Conservation (phyloP, 2,329 filamentous ascomycete species). For the Penicillium olsonii region DNA sequence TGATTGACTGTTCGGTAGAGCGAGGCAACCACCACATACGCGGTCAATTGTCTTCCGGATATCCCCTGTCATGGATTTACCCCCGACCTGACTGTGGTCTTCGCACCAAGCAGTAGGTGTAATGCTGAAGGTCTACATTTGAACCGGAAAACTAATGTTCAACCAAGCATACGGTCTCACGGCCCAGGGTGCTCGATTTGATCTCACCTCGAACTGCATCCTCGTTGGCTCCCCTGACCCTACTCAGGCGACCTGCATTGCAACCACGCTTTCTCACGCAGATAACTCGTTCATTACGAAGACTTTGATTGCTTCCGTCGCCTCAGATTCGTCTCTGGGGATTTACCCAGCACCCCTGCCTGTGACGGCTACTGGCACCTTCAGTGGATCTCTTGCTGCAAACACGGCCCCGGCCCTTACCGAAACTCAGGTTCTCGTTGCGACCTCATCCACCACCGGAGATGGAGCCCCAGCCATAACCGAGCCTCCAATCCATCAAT, state of each 20-base stretch:
- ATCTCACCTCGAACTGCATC: constrained; percentile 4
- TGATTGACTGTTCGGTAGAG: neutral
- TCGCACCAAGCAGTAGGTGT: constrained; percentile 1
- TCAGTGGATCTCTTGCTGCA: neutral
- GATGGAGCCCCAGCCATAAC: neutral
- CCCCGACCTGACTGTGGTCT: constrained; percentile 6
- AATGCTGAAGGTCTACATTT: neutral
- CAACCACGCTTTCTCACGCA: neutral
- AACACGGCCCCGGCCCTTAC: neutral
- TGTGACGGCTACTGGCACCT: constrained; percentile 1
- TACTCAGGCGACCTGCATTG: constrained; percentile 1
- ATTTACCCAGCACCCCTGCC: constrained; percentile 5
- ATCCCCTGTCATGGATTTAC: constrained; percentile 1
- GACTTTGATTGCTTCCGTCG: constrained; percentile 1
- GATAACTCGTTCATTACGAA: neutral
- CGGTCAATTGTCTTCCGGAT: constrained; percentile 7
- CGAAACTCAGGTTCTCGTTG: neutral
- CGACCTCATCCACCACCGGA: neutral
- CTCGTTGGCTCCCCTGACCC: neutral
- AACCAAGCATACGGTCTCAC: constrained; percentile 5
- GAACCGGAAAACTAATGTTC: neutral
- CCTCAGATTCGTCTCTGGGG: neutral
- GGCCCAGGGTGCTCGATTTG: constrained; percentile 2
- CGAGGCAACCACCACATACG: constrained; percentile 3
- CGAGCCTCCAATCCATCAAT: neutral